These are phyloP conservation scores for Adansonia digitata DNA, from an alignment of 345 rosid genomes.

Conservation along the genomic window DNA sequence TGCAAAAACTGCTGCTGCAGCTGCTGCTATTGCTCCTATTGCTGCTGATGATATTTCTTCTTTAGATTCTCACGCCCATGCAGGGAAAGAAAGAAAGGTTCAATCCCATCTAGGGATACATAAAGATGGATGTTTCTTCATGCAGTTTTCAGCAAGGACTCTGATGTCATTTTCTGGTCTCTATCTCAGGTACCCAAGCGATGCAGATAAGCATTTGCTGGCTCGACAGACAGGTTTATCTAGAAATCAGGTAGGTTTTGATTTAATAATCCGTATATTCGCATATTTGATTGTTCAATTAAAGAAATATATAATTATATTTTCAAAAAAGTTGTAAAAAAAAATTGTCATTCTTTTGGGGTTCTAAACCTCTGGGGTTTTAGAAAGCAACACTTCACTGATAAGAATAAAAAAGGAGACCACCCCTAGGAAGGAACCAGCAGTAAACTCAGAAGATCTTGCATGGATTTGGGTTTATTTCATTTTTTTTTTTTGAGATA, in stretches of 20 bases:
- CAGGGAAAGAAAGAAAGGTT: constrained; percentile 28
- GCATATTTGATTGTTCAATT: too few relatives aligned
- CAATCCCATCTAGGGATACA: constrained; percentile 4
- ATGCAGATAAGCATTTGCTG: constrained; percentile 98
- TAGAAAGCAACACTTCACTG: neutral
- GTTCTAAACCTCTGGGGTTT: constrained; percentile 1
- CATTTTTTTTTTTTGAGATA: constrained; percentile 13
- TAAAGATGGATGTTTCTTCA: constrained; percentile 24
- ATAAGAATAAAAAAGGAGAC: neutral
- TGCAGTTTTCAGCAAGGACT: constrained; percentile 25
- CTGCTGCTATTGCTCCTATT: constrained; percentile 1
- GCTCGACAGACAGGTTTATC: constrained; percentile 99
- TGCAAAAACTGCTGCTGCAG: constrained; percentile 17
- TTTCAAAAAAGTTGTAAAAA: too few relatives aligned
- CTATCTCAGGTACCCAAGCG: constrained; percentile 99
- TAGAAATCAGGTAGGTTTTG: constrained; percentile 58
- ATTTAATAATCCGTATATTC: too few relatives aligned
- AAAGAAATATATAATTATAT: neutral
- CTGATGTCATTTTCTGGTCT: constrained; percentile 82
- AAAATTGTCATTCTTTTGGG: constrained; percentile 8
- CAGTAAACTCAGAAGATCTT: constrained; percentile 16
- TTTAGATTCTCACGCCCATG: constrained; percentile 81
- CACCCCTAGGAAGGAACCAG: constrained; percentile 11
- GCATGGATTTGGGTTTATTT: constrained; percentile 28
- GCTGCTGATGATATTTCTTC: constrained; percentile 20